Base-by-base conservation (phyloP, 2,329 filamentous ascomycete genomes). In the Alternaria atra region DNA sequence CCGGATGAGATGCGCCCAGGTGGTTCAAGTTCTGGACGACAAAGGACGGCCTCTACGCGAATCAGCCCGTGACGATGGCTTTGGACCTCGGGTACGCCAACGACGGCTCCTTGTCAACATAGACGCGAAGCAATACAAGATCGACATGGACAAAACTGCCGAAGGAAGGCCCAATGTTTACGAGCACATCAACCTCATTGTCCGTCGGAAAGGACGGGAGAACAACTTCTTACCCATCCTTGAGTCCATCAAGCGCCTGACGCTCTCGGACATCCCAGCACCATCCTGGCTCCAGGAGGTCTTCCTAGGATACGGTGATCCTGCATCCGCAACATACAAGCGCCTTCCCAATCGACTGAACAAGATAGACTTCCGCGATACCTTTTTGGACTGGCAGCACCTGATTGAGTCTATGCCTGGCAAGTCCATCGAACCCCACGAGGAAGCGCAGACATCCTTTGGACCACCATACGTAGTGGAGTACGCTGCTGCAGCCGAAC, bases 181-280 rank as follows among this genome's bases (percentile, higher is more conserved):
- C 77, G 89, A 92, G 46, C 85, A 85, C 34, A 89, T 99, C 73
- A 99, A 99, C 73, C 81, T 98, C 40, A 83, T 99, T 55, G 85
- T 97, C 52, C 90, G 95, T 59, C 87, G 95, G 68, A 90, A 88
- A 75, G 90, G 92, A 29, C 86, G 94, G 61, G 95, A 99, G 79
- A 99, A 99, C 81, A 99, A 99, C 79, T 99, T 99, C 84, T 96
- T 92, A 74, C 89, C 94, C 9, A 90, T 99, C 9, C 84, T 99
- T 35, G 92, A 97, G 71, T 97, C 94, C 1, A 96, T 99, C 74
- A 92, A 91, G 73, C 91, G 88, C 65, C 85, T 99, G 30, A 91
- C 93, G 2, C 84, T 97, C 34, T 93, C 93, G 0, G 92, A 97
- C 69, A 89, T 94, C 20, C 91, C 92, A 6, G 84, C 98, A 55